Base-by-base conservation (phyloP, 768 basidiomycete genomes). In the Tremella mesenterica region DNA sequence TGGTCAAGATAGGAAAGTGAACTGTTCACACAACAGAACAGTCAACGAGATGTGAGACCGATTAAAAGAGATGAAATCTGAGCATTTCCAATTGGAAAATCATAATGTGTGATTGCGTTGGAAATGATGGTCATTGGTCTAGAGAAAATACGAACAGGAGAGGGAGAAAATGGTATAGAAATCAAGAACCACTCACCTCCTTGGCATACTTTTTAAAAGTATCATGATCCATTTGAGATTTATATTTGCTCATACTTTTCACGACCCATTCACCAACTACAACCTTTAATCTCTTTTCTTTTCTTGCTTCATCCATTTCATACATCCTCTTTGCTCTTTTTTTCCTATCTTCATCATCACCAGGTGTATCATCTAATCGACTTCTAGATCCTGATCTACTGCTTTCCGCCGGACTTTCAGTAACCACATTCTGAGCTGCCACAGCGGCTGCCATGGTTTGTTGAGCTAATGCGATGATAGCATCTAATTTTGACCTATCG, bases 161-260 rank as follows among this genome's bases (percentile, higher is more conserved):
- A n/a, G n/a, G n/a, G 25, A 4, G 50, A 23, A 39, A 45, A 20
- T 25, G 27, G n/a, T 26, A 6, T 3, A 18, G n/a, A 34, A 18
- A 2, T n/a, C n/a, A n/a, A n/a, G n/a, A n/a, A n/a, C 25, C 9
- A 60, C 80, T 56, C 57, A 89, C 93, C 81, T 96, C 89, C 70
- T 90, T 89, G 2, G 95, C 95, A 68, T 95, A 83, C 69, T 84
- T 84, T 79, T 99, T 99, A 80, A 97, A 96, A 49, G 78, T 71
- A 6, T 95, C 90, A 46, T 81, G 80, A 71, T 76, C 73, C 54
- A 95, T 79, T 41, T 82, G 75, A 50, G 83, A 78, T 47, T 82
- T 78, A 67, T 96, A 84, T 76, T 91, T 95, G 53, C 84, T 86
- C 90, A 97, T 91, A 53, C 79, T 83, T 73, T 83, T 85, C 33